phyloP scores from a whole-genome alignment of 2,329 filamentous ascomycete genomes.

The Pyrenophora teres region DNA sequence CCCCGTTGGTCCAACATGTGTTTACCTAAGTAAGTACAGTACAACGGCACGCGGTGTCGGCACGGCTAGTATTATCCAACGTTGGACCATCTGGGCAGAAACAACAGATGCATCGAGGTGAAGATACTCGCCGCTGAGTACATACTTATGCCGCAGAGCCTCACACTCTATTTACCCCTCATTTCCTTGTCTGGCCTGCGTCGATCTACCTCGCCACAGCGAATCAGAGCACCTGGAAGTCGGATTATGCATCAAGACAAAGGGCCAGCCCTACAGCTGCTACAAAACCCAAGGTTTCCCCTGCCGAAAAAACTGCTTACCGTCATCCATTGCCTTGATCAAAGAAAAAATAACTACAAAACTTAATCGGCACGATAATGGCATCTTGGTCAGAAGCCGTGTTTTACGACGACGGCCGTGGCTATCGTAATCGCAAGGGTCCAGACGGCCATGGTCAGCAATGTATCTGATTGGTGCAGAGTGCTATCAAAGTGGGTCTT shows the following conservation, averaged over 20 bases:
- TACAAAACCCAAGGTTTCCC: slow-evolving; percentile 11
- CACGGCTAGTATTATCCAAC: not conserved
- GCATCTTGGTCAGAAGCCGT: slow-evolving; percentile 9
- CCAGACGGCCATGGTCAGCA: slow-evolving; percentile 16
- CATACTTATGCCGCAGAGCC: slow-evolving; percentile 18
- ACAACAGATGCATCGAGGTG: not conserved
- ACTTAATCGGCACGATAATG: slow-evolving; percentile 17
- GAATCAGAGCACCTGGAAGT: slow-evolving; percentile 26
- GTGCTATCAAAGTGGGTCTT: slow-evolving; percentile 13
- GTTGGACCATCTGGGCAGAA: not conserved
- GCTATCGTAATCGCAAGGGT: slow-evolving; percentile 31
- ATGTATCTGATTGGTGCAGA: slow-evolving; percentile 23
- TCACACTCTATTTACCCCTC: slow-evolving; percentile 21
- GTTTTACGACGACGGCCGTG: slow-evolving; percentile 3
- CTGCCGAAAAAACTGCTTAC: not conserved
- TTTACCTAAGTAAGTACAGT: not conserved
- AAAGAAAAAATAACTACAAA: slow-evolving; percentile 6
- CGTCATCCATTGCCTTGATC: not conserved
- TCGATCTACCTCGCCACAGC: slow-evolving; percentile 20
- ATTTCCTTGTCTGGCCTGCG: slow-evolving; percentile 13
- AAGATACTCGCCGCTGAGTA: slow-evolving; percentile 1
- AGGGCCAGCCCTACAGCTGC: slow-evolving; percentile 2
- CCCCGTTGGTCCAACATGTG: slow-evolving; percentile 6
- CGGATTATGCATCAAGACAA: slow-evolving; percentile 16
- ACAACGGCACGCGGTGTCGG: not conserved